Base-by-base conservation (phyloP, 441 rosid genomes). In the Jatropha podagrica region DNA sequence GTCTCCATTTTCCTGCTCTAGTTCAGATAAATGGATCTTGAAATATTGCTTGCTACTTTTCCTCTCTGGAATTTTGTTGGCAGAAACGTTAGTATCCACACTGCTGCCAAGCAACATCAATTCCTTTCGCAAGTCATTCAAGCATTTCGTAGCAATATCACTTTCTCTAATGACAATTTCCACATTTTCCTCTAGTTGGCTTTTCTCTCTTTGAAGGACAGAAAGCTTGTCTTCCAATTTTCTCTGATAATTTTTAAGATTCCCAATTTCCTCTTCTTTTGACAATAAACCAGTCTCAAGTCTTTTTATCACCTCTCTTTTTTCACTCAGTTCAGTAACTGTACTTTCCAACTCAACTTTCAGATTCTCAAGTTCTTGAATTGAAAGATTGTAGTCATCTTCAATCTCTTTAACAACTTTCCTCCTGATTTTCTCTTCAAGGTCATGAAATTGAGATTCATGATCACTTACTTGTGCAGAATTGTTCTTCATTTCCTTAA, bases 91-190 rank as follows among this genome's bases (percentile, higher is more conserved):
- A 59, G 84, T 80, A 60, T 86, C 79, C 56, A 85, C 65, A 55
- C 82, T 76, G 65, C 83, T 69, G 68, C 84, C 78, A n/a, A 82
- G 83, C 72, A 71, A 75, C 77, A 20, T 37, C 46, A 82, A 52
- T 42, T 85, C 87, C 48, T 86, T 83, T 64, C 64, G 80, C 81
- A 86, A 41, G 55, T 84, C 89, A 66, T 79, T 76, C 76, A 88
- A 68, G 83, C 85, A 77, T 72, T 81, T 88, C 0, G 84, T 49
- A 5, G 87, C 81, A 20, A 80, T 76, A 59, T 78, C 83, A 65
- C 83, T 83, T 81, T 84, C 89, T 74, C 76, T 77, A 2, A 11
- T 72, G 54, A 78, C 68, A 65, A 69, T 68, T 72, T 81, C 83
- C 77, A 84, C 68, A 41, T 79, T 81, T 72, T 81, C 84, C 72